These are phyloP conservation scores for Cercophora newfieldiana DNA, from an alignment of 495 filamentous ascomycete species.

Conservation along the genomic window DNA sequence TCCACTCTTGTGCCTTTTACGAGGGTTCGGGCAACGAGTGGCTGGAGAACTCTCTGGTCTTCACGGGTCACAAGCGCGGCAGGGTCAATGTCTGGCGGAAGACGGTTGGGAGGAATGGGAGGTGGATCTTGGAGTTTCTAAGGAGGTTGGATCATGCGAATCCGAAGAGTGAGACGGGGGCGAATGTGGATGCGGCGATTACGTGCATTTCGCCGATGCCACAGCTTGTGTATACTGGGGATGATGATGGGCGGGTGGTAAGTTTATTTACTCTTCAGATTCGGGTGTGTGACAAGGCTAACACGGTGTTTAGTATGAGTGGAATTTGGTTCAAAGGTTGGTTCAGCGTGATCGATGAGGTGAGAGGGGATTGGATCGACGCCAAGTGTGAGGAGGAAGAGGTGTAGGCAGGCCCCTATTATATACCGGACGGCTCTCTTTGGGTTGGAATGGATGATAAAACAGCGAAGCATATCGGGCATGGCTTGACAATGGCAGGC, in stretches of 20 bases:
- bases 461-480: not conserved
- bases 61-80: constrained; percentile 84
- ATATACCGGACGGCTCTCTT: not conserved
- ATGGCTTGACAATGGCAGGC: not conserved
- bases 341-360: constrained; percentile 30
- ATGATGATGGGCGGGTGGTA: constrained; percentile 81
- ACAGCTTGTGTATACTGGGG: constrained; percentile 85
- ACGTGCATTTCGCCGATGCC: constrained; percentile 85
- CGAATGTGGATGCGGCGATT: constrained; percentile 77
- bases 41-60: constrained; percentile 80
- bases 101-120: constrained; percentile 40
- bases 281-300: constrained; percentile 18
- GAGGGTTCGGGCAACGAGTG: constrained; percentile 91
- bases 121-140: constrained; percentile 57
- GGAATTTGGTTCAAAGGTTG: constrained; percentile 78
- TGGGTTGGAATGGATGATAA: not conserved
- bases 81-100: constrained; percentile 76
- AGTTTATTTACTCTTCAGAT: constrained; percentile 30
- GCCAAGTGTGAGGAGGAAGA: not conserved
- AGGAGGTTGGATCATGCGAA: constrained; percentile 85
- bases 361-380: not conserved
- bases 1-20: constrained; percentile 86
- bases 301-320: constrained; percentile 68
- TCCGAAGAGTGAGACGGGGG: constrained; percentile 65
- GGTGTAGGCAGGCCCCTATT: not conserved